Base-by-base conservation (phyloP, 1,284 basidiomycete species). In the Takashimella tepidaria region DNA sequence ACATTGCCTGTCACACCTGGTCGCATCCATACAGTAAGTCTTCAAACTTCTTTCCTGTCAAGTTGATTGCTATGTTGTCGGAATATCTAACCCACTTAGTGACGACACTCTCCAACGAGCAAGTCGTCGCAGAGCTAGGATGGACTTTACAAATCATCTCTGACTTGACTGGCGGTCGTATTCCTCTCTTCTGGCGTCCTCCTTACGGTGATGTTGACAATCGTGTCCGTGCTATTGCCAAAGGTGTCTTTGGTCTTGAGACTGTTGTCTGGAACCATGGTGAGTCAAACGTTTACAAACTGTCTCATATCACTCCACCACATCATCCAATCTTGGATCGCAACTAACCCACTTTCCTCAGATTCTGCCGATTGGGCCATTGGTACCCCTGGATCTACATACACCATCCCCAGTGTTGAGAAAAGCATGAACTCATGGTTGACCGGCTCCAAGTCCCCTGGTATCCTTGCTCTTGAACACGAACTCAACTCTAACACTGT, bases 111-210 rank as follows among this genome's bases (percentile, higher is more conserved):
- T 85, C 89, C 46, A 98, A 85, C 69, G 85, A 84, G 68, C 80
- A 96, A 78, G 83, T 97, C 56, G 89, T 97, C 20, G 92, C 92
- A 22, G 92, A 97, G 76, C 81, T 98, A 47, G 92, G 88, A 45
- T 97, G 89, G 87, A 89, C 90, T 54, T 87, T 86, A 61, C 84
- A 90, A 76, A 83, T 86, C 50, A 95, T 98, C 76, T 83, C 85
- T 67, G 87, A 89, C 68, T 80, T 85, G 26, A 74, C 88, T 56
- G 89, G 89, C 63, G 86, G 92, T 23, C 46, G 57, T 6, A 88
- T 88, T 4, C 89, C 90, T 2, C 85, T 83, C 44, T 86, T 82
- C 60, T 86, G 85, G 82, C 78, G 86, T 75, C 85, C 86, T 40
- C 84, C 85, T 11, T 86, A 69, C 55, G 76, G 78, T 47, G 79